phyloP scores from a whole-genome alignment of 208 protist species.

The Leishmania lainsoni region DNA sequence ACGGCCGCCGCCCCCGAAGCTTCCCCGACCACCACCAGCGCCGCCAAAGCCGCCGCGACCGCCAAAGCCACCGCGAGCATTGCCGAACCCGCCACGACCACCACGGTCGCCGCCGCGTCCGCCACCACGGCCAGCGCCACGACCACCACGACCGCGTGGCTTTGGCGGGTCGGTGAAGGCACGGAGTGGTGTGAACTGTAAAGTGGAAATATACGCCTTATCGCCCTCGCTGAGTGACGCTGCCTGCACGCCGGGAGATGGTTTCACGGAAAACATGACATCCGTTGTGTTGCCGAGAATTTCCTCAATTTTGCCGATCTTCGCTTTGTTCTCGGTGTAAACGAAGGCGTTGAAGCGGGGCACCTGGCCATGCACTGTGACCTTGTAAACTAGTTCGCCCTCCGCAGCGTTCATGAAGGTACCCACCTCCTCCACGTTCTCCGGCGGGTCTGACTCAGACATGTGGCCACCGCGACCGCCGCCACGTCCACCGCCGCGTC shows the following conservation, averaged over 20 bases:
- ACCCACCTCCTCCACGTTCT: slow-evolving; percentile 78
- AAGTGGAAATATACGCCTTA: slow-evolving; percentile 84
- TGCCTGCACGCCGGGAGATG: slow-evolving; percentile 83
- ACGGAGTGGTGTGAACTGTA: slow-evolving; percentile 82
- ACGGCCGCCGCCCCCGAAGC: slow-evolving; percentile 17
- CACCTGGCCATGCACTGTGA: slow-evolving; percentile 53
- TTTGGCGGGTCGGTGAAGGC: slow-evolving; percentile 89
- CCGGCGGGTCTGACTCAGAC: slow-evolving; percentile 85
- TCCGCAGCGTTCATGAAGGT: slow-evolving; percentile 89
- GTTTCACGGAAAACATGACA: slow-evolving; percentile 92
- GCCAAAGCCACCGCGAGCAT: slow-evolving; percentile 24
- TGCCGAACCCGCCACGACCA: slow-evolving; percentile 38
- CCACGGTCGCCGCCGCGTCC: slow-evolving; percentile 42
- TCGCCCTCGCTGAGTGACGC: slow-evolving; percentile 85
- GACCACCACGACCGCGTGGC: slow-evolving; percentile 84
- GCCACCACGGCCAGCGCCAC: slow-evolving; percentile 59
- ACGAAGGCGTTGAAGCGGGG: slow-evolving; percentile 94
- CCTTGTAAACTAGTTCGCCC: slow-evolving; percentile 90
- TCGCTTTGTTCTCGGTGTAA: slow-evolving; percentile 91
- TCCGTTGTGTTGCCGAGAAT: slow-evolving; percentile 88
- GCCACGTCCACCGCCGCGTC: slow-evolving; percentile 55
- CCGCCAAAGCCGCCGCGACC: slow-evolving; percentile 50
- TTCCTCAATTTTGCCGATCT: slow-evolving; percentile 94
- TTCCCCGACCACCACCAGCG: slow-evolving; percentile 12
- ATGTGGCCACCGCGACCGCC: slow-evolving; percentile 74